phyloP scores from a whole-genome alignment of 1,284 basidiomycete species.

The Ganoderma boninense region DNA sequence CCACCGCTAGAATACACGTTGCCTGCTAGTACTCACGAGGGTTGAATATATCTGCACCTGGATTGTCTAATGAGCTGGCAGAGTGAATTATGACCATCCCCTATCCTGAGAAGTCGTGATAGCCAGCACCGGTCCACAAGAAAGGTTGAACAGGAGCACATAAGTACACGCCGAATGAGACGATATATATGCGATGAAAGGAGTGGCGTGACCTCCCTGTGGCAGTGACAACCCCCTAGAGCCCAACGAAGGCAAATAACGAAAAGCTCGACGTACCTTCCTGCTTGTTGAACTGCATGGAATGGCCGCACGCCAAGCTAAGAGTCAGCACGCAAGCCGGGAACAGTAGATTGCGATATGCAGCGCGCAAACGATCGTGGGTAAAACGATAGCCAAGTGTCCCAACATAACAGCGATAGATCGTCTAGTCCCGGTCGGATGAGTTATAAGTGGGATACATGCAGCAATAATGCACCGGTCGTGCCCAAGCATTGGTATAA shows the following conservation, averaged over 20 bases:
- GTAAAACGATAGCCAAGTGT: slow-evolving; percentile 5
- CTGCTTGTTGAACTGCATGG: background rate
- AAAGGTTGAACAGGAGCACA: no score
- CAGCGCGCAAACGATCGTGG: background rate
- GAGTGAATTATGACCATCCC: no score
- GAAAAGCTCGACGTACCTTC: background rate
- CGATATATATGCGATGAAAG: no score
- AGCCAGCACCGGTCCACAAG: no score
- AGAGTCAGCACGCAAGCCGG: background rate
- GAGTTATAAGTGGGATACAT: background rate
- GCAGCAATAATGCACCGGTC: background rate
- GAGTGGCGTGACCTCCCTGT: no score
- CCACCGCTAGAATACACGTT: no score
- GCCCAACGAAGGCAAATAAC: background rate
- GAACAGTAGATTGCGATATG: background rate
- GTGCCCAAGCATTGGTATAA: slow-evolving; percentile 5
- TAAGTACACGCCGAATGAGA: no score
- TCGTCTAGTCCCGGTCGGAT: slow-evolving; percentile 6
- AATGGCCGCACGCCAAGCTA: background rate
- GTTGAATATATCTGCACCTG: no score
- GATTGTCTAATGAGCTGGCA: no score
- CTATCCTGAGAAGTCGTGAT: no score
- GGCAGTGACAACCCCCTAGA: background rate
- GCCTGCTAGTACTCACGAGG: no score
- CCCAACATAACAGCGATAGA: slow-evolving; percentile 9